A percentile compares a stretch with the other conserved stretches of the same genome.
Evolutionary conservation across 1,139 yeast genomes (phyloP).

Genomic region (Arxiozyma telluris): DNA sequence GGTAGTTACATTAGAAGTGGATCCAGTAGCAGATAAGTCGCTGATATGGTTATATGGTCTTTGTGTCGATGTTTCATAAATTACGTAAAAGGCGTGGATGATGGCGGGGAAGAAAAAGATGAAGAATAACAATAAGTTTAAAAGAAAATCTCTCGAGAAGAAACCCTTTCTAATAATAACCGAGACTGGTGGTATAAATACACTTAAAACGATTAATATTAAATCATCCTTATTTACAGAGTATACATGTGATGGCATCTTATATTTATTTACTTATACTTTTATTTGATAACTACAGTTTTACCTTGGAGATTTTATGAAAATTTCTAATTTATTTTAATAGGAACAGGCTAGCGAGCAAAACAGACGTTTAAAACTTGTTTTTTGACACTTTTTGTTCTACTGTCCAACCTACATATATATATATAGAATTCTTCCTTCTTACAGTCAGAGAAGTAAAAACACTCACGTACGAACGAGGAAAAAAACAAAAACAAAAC

Average conservation of each 20-base stretch:
- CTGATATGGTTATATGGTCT: constrained; percentile 6
- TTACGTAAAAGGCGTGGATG: constrained; percentile 17
- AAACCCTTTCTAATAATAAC: constrained; percentile 23
- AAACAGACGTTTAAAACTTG: too few relatives aligned
- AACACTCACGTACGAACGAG: not conserved
- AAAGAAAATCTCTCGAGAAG: constrained; percentile 19
- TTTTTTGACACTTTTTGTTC: too few relatives aligned
- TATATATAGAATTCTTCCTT: not conserved
- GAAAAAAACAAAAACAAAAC: not conserved
- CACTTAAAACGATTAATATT: constrained; percentile 15
- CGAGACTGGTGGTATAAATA: constrained; percentile 23
- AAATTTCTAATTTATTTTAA: too few relatives aligned
- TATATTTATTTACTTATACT: not conserved
- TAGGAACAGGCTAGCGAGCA: too few relatives aligned
- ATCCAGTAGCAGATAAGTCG: not conserved
- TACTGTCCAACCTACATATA: too few relatives aligned
- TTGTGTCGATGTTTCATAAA: constrained; percentile 5
- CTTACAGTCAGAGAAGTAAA: too few relatives aligned
- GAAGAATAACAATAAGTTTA: constrained; percentile 19
- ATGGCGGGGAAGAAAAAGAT: constrained; percentile 24
- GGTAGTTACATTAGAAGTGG: not conserved
- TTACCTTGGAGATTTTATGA: too few relatives aligned
- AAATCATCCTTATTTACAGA: constrained; percentile 23
- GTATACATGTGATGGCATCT: constrained; percentile 5
- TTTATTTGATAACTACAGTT: too few relatives aligned